phyloP scores from a whole-genome alignment of 305 asterid genomes.

The Fraxinus sp. region DNA sequence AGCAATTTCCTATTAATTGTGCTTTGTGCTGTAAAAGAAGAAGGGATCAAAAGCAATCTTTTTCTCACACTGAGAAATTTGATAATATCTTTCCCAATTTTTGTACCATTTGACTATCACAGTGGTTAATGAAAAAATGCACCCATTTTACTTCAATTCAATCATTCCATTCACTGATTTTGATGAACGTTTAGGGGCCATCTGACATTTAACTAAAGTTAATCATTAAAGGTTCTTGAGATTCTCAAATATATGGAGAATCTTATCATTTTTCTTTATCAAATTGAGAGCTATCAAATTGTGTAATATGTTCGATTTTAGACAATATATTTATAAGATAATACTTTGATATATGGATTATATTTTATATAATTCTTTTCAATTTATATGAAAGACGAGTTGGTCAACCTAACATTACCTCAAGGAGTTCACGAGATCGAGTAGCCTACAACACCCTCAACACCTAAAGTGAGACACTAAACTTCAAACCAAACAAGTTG shows the following conservation, averaged over 20 bases:
- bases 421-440: not conserved
- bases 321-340: not conserved
- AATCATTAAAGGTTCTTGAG: constrained; percentile 46
- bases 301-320: constrained; percentile 1
- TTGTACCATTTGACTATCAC: constrained; percentile 57
- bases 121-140: constrained; percentile 32
- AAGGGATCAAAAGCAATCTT: constrained; percentile 49
- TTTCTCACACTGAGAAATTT: constrained; percentile 46
- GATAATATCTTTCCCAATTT: constrained; percentile 33
- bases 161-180: constrained; percentile 16
- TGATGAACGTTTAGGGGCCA: constrained; percentile 39
- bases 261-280: constrained; percentile 33
- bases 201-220: constrained; percentile 27
- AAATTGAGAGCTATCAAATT: constrained; percentile 43
- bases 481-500: not conserved
- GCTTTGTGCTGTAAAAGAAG: constrained; percentile 31
- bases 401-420: not conserved
- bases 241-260: constrained; percentile 22
- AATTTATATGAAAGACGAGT: not conserved
- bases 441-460: not conserved
- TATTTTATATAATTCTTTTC: not conserved
- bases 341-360: not conserved
- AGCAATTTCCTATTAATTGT: constrained; percentile 19
- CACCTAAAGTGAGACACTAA: not conserved
- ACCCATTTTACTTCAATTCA: constrained; percentile 17